Evolutionary conservation across 176 grass and related monocot species (phyloP).

Genomic region (Calamus simplicifolius): DNA sequence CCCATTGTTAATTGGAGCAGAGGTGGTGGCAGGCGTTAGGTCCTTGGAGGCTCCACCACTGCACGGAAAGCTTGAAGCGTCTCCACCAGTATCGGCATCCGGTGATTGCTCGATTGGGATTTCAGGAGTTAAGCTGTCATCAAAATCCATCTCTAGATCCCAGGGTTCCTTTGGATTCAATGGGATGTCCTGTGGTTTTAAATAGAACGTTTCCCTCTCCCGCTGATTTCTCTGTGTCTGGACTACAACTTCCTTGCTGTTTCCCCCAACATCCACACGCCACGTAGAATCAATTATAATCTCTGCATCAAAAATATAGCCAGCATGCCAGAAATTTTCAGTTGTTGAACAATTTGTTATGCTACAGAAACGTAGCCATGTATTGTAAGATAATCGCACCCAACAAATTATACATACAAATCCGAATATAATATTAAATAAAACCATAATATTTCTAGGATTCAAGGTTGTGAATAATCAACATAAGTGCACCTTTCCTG

Average conservation of each 20-base stretch:
- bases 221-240: constrained; percentile 73
- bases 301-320: constrained; percentile 45
- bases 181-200: constrained; percentile 45
- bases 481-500: no score
- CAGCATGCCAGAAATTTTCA: constrained; percentile 13
- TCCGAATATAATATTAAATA: no score
- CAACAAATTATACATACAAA: no score
- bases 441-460: no score
- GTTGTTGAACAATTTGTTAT: constrained; percentile 11
- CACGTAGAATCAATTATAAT: constrained; percentile 55
- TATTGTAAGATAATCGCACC: no score
- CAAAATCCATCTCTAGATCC: constrained; percentile 88
- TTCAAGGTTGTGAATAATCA: no score
- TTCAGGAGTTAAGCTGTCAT: constrained; percentile 80
- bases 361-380: no score
- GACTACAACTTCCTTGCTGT: constrained; percentile 76
- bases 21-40: constrained; percentile 7
- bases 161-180: constrained; percentile 77
- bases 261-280: constrained; percentile 57
- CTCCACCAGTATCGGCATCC: constrained; percentile 36
- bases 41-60: constrained; percentile 14
- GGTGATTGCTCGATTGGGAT: constrained; percentile 72
- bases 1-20: constrained; percentile 18
- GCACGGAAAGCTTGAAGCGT: not conserved
- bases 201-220: constrained; percentile 69